A percentile compares a stretch with the other conserved stretches of the same genome.
Conservation (phyloP, 2,329 filamentous ascomycete genomes). For the Alternaria novae-zelandiae region DNA sequence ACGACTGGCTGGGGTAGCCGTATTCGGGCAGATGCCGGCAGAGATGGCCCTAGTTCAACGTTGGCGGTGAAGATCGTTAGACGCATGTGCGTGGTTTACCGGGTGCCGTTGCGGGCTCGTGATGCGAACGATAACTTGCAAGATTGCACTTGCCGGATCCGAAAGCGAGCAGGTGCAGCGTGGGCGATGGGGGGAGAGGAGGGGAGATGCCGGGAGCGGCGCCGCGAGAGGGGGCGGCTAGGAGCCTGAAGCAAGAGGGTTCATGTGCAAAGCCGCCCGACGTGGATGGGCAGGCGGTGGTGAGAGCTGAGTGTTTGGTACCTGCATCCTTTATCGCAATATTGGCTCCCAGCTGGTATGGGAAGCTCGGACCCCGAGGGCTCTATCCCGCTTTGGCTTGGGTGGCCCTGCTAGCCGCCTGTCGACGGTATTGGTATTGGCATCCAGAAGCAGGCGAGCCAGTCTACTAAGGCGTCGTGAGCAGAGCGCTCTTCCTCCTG, state of each 20-base stretch:
- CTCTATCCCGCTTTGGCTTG: conserved; percentile 14
- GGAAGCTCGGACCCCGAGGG: conserved; percentile 6
- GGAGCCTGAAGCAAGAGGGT: not conserved
- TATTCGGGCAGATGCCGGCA: conserved; percentile 9
- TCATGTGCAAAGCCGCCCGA: not conserved
- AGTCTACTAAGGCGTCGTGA: not conserved
- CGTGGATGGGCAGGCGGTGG: not conserved
- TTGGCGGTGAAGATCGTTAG: conserved; percentile 17
- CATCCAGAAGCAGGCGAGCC: conserved; percentile 4
- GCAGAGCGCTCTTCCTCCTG: not conserved
- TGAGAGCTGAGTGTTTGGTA: conserved; percentile 4
- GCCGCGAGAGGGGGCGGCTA: not conserved
- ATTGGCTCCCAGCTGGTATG: conserved; percentile 13
- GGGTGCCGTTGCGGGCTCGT: conserved; percentile 2
- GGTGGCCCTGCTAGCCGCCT: conserved; percentile 20
- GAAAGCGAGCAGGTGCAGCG: not conserved
- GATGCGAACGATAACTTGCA: conserved; percentile 17
- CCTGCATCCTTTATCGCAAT: conserved; percentile 19
- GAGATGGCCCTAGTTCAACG: conserved; percentile 5
- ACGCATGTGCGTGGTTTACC: conserved; percentile 12
- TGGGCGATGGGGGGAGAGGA: not conserved
- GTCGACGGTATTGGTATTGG: conserved; percentile 12
- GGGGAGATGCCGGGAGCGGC: not conserved
- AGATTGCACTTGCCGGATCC: conserved; percentile 19
- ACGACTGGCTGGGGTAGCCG: conserved; percentile 14